Conservation (phyloP, 1,139 yeast genomes). For the Yamadazyma sp. region DNA sequence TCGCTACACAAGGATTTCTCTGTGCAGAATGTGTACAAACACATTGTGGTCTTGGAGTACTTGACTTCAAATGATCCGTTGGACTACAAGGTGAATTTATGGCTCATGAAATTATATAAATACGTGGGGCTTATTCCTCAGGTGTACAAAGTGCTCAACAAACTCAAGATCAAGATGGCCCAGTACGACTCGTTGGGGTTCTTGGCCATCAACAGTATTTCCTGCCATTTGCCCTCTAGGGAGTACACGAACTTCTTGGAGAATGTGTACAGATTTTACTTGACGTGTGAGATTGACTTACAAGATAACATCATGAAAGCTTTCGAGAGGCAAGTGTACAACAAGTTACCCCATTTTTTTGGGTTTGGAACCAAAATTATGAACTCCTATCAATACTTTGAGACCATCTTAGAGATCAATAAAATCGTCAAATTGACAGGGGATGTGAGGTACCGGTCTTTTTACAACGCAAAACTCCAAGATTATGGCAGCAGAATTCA, state of each 20-base stretch:
- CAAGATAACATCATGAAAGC: conserved; percentile 48
- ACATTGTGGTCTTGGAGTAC: conserved; percentile 48
- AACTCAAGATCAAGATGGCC: conserved; percentile 67
- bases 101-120: conserved; percentile 69
- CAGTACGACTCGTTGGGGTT: conserved; percentile 77
- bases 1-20: conserved; percentile 17
- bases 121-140: conserved; percentile 47
- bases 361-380: conserved; percentile 47
- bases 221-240: conserved; percentile 24
- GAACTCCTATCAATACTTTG: conserved; percentile 38
- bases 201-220: conserved; percentile 45
- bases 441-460: conserved; percentile 30
- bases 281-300: conserved; percentile 52
- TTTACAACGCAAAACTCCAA: conserved; percentile 21
- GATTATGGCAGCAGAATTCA: conserved; percentile 11
- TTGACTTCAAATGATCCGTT: conserved; percentile 53
- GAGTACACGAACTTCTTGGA: conserved; percentile 27
- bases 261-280: conserved; percentile 45
- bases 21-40: conserved; percentile 21
- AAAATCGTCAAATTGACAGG: conserved; percentile 37
- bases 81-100: conserved; percentile 65
- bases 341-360: conserved; percentile 62
- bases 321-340: conserved; percentile 54
- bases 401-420: conserved; percentile 33
- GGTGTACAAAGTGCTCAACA: conserved; percentile 52